Evolutionary conservation across 345 rosid species (phyloP).

Genomic region (Dipteronia sinensis): DNA sequence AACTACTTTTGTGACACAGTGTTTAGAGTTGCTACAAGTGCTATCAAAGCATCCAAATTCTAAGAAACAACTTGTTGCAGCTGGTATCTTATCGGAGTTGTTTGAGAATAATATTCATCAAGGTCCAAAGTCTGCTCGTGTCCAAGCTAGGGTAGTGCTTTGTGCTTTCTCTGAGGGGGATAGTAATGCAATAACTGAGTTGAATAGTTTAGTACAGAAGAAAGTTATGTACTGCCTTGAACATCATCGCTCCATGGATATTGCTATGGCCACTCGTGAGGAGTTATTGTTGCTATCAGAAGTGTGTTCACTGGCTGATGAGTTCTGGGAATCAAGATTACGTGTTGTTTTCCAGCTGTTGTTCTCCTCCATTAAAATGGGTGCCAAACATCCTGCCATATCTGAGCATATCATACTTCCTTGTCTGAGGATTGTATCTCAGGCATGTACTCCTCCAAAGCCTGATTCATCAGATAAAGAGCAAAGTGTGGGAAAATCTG

Average conservation of each 20-base stretch:
- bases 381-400: constrained; percentile 98
- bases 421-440: constrained; percentile 89
- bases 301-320: constrained; percentile 94
- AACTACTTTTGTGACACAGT: constrained; percentile 86
- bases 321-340: constrained; percentile 95
- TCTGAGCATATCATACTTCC: constrained; percentile 98
- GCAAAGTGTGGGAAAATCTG: constrained; percentile 52
- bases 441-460: constrained; percentile 98
- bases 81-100: constrained; percentile 86
- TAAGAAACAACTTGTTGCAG: constrained; percentile 87
- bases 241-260: constrained; percentile 98
- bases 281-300: constrained; percentile 94
- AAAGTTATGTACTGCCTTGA: constrained; percentile 98
- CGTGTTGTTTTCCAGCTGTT: constrained; percentile 92
- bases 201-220: constrained; percentile 87
- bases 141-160: constrained; percentile 93
- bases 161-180: constrained; percentile 96
- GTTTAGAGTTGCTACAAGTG: constrained; percentile 87
- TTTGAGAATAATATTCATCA: constrained; percentile 98
- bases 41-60: constrained; percentile 77
- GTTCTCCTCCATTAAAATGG: constrained; percentile 93
- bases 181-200: constrained; percentile 74
- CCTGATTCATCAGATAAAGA: constrained; percentile 87
- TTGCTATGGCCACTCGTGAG: constrained; percentile 89
- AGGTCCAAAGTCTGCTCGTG: constrained; percentile 89